phyloP scores from a whole-genome alignment of 768 basidiomycete species.

The Xerocomellus intermedius region DNA sequence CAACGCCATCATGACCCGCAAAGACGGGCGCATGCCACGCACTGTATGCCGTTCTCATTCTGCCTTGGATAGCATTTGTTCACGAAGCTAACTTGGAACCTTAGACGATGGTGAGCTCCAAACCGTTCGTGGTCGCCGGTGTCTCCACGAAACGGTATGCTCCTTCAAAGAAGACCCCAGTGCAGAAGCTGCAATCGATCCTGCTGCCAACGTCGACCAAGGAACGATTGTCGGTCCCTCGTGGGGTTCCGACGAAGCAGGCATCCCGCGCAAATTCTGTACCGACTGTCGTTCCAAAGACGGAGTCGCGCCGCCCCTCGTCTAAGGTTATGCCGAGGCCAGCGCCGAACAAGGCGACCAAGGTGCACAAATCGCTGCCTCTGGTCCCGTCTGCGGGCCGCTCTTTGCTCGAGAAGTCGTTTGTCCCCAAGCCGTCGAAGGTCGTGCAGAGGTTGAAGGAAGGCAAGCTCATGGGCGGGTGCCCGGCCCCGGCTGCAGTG shows the following conservation, averaged over 20 bases:
- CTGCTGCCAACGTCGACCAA: no score
- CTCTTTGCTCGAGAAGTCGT: background rate
- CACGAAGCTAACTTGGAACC: background rate
- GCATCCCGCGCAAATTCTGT: background rate
- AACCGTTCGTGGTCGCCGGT: constrained; percentile 12
- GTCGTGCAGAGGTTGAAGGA: background rate
- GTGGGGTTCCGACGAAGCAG: background rate
- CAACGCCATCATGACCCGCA: background rate
- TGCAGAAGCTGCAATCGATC: background rate
- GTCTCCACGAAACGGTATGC: background rate
- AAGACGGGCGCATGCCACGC: no score
- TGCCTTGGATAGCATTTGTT: no score
- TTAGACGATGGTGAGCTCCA: background rate
- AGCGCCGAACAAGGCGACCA: background rate
- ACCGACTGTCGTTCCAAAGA: background rate
- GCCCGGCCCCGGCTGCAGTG: background rate
- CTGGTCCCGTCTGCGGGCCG: no score
- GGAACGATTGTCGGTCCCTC: background rate
- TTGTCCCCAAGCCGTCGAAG: background rate
- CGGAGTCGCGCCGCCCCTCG: background rate
- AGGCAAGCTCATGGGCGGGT: background rate
- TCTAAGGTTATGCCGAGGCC: background rate
- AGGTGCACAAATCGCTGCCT: background rate
- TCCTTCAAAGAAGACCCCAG: background rate
- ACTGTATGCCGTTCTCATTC: background rate